Evolutionary conservation across 306 rosid genomes (phyloP), one percentile per base, ranked within the genome.

Genomic region (Luffa aegyptiaca): DNA sequence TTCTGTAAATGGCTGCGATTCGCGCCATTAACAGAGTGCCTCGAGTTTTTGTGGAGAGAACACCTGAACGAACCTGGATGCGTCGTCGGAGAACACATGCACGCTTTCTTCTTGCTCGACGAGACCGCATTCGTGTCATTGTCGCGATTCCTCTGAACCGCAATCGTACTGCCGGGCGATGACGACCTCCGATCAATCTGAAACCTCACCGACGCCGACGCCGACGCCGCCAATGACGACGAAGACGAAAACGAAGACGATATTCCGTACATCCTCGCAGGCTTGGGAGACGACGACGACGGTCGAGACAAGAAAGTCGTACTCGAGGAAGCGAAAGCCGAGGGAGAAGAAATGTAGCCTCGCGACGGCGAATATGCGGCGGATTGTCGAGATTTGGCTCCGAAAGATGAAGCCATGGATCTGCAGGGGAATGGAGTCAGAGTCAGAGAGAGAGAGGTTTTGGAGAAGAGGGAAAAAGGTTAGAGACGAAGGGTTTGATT

Each of bases 261-360:
- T 0, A 83, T 46, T 48, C 87, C 81, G 68, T 20, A 76, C 1
- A 88, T 33, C 55, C 74, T 86, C 78, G 86, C 90, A 62, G 89
- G 97, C 31, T 94, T 81, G 2, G 97, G 90, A 1, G 95, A 90
- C 0, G 87, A 26, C 31, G 31, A 26, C 31, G 31, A 56, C 5
- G 97, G 36, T 4, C 93, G 89, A 52, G 80, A 78, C 59, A 88
- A 80, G 84, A 92, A 90, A 5, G 72, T 86, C 0, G 98, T 85
- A 44, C 82, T 85, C 11, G 95, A 91, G 10, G 96, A 90, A 0
- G 98, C 96, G 79, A 94, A 94, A n/a, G 84, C 88, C 0, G 91
- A 82, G 13, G 89, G 79, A 1, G 89, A 45, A 2, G 76, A 51
- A 26, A 41, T 63, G 42, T 90, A 77, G 75, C 94, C 79, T 8